Evolutionary conservation across 2,329 filamentous ascomycete genomes (phyloP), one percentile per base, ranked within the genome.

Genomic region (Xylaria multiplex): DNA sequence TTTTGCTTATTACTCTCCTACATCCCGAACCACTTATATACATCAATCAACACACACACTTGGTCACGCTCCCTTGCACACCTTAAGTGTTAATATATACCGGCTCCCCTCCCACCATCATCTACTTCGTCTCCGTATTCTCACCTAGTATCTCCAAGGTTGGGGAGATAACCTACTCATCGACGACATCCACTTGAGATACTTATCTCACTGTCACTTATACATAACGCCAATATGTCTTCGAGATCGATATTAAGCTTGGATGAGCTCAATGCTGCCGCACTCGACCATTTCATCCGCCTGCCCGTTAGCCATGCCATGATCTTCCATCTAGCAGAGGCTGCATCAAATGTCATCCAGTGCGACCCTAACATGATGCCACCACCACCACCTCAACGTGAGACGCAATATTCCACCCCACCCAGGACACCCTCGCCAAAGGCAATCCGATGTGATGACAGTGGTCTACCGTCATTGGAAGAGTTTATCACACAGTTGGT

Each of bases 401-500:
- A 65, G 76, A 79, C 73, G 73, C 81, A 74, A 65, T 76, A 77
- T 64, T 81, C 83, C 50, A 83, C 86, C 19, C 85, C 86, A 24
- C 84, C 86, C 13, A 77, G 80, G 73, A 83, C 83, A 53, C 84
- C 77, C 71, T 81, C 76, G 70, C 84, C 75, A 73, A 83, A 73
- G 71, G 81, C 69, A 69, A 79, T 84, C 14, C 79, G 78, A 57
- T 81, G 76, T 65, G 81, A 82, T 62, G 84, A 87, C 72, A 81
- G 80, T 67, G 77, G 81, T 62, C 84, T 99, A 37, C 96, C 96
- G 2, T 90, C 91, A 0, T 83, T 98, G 42, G 93, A 97, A 79
- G 87, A 90, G 65, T 99, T 98, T 85, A 98, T 99, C 81, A 90
- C 88, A 57, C 93, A 93, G 70, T 86, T 99, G 35, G 94, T 98